Evolutionary conservation across 768 basidiomycete species (phyloP).

Genomic region (Boletus sp.): DNA sequence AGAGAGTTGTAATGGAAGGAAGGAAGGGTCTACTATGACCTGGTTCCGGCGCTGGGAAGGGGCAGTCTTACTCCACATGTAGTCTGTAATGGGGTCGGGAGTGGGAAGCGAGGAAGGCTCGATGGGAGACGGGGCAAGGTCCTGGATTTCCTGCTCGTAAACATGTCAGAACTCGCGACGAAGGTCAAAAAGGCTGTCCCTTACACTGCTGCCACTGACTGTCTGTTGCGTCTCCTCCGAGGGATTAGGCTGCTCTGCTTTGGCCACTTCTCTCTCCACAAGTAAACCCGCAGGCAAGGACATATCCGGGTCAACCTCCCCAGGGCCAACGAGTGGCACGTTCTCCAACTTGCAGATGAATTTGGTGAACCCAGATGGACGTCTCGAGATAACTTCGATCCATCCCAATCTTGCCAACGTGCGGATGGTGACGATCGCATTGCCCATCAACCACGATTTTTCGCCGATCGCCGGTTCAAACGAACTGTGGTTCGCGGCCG

Average conservation of each 20-base stretch:
- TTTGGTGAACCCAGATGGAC: conserved; percentile 86
- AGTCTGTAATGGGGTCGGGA: conserved; percentile 78
- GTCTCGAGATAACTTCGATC: conserved; percentile 80
- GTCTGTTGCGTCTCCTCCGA: conserved; percentile 17
- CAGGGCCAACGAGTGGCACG: conserved; percentile 78
- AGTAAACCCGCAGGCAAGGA: conserved; percentile 72
- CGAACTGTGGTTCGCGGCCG: conserved; percentile 25
- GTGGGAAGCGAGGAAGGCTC: conserved; percentile 27
- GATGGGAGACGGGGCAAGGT: conserved; percentile 2
- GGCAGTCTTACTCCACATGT: conserved; percentile 83
- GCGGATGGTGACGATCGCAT: conserved; percentile 81
- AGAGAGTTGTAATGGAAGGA: conserved; percentile 83
- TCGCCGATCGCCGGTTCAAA: conserved; percentile 47
- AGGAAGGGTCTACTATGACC: conserved; percentile 83
- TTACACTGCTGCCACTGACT: conserved; percentile 6
- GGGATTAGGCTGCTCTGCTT: conserved; percentile 29
- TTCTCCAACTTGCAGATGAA: conserved; percentile 88
- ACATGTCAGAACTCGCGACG: conserved; percentile 5
- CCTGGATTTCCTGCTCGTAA: conserved; percentile 21
- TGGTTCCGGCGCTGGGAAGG: conserved; percentile 89
- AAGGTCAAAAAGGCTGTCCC: not conserved
- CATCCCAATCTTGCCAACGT: conserved; percentile 74
- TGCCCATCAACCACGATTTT: conserved; percentile 86
- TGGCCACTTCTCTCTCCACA: conserved; percentile 56
- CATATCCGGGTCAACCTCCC: conserved; percentile 80